phyloP scores from a whole-genome alignment of 2,329 filamentous ascomycete genomes.

The Thermothelomyces thermophilus region DNA sequence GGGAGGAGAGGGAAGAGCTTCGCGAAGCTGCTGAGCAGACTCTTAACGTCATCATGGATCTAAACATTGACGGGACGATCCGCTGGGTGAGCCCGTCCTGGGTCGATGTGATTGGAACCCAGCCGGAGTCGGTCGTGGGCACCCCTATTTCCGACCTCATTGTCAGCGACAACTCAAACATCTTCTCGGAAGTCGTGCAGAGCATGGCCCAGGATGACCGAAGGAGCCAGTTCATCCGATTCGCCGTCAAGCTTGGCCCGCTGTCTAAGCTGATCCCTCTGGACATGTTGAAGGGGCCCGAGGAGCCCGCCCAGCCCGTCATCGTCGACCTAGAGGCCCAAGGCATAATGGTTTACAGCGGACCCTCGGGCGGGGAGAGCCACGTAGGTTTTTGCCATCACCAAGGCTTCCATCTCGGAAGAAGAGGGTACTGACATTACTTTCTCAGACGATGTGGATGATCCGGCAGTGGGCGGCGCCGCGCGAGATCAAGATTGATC shows the following conservation, averaged over 20 bases:
- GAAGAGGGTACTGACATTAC: neutral
- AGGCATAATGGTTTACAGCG: conserved; percentile 96
- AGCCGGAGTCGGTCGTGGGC: conserved; percentile 65
- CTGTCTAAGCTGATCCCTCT: conserved; percentile 56
- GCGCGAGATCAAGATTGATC: conserved; percentile 90
- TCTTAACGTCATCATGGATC: conserved; percentile 89
- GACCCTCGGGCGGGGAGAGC: conserved; percentile 75
- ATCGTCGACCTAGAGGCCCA: conserved; percentile 84
- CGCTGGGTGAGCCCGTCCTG: conserved; percentile 97
- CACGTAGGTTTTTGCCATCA: conserved; percentile 58
- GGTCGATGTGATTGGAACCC: conserved; percentile 83
- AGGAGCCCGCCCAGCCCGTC: conserved; percentile 37
- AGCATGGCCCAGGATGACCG: conserved; percentile 90
- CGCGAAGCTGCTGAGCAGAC: conserved; percentile 95
- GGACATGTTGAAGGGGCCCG: conserved; percentile 35
- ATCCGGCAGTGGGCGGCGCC: conserved; percentile 83
- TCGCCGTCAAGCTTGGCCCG: conserved; percentile 64
- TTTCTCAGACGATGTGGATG: conserved; percentile 94
- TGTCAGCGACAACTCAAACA: conserved; percentile 66
- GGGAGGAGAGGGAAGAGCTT: conserved; percentile 86
- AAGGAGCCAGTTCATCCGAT: conserved; percentile 82
- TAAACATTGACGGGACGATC: conserved; percentile 82
- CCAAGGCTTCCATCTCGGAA: too few relatives aligned
- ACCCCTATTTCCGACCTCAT: conserved; percentile 75
- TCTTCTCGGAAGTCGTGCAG: conserved; percentile 78